Conservation (phyloP, 495 filamentous ascomycete species). For the Hypomontagnella monticulosa region DNA sequence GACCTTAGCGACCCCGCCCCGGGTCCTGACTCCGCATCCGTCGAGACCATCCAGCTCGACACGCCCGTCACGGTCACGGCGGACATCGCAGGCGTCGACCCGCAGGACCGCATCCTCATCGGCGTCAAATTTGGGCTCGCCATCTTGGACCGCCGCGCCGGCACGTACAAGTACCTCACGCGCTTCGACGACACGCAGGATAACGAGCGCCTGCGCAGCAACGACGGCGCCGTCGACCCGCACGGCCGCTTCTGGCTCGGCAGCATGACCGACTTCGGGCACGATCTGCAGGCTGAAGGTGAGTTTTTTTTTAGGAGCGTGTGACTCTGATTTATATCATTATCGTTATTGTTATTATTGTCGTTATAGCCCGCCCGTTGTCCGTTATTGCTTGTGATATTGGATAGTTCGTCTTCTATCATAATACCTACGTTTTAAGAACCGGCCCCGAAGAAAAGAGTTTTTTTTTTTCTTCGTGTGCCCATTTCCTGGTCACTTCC, state of each 20-base stretch:
- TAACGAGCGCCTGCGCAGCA: constrained; percentile 66
- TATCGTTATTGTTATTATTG: too few species aligned
- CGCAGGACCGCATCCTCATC: constrained; percentile 71
- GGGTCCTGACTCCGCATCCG: constrained; percentile 63
- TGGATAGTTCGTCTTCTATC: too few species aligned
- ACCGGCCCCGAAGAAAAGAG: too few species aligned
- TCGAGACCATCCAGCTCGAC: constrained; percentile 73
- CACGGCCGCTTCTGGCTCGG: constrained; percentile 88
- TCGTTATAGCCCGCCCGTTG: too few species aligned
- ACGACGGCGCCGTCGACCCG: constrained; percentile 85
- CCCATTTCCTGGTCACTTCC: too few species aligned
- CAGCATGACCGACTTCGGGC: constrained; percentile 82
- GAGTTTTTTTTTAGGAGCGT: constrained; percentile 26
- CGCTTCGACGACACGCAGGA: constrained; percentile 57
- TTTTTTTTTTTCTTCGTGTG: too few species aligned
- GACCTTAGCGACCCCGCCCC: constrained; percentile 61
- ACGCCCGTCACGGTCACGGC: constrained; percentile 80
- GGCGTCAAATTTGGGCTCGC: constrained; percentile 86
- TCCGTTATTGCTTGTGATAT: too few species aligned
- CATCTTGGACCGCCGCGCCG: constrained; percentile 73
- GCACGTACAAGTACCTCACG: constrained; percentile 54
- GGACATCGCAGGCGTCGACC: constrained; percentile 76
- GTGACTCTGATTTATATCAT: too few species aligned
- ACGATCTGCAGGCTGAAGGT: constrained; percentile 64
- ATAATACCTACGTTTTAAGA: too few species aligned